Evolutionary conservation across 495 filamentous ascomycete species (phyloP), one percentile per base, ranked within the genome.

Genomic region (Eremomyces bilateralis): DNA sequence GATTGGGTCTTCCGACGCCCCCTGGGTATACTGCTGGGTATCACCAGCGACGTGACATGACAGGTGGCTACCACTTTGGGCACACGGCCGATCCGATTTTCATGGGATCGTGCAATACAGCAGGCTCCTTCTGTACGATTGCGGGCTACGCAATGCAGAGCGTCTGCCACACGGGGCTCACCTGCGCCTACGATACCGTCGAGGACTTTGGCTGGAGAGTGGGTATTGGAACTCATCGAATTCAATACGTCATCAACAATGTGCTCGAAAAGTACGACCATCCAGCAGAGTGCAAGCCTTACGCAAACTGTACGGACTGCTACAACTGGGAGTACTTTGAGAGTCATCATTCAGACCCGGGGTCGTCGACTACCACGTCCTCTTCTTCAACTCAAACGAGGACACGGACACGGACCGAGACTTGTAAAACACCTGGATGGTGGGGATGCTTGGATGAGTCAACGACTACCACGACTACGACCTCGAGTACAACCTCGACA

Each of bases 121-220:
- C 80, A 12, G 81, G 76, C 18, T 80, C 84, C 10, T 64, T 67
- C 4, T 97, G 88, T 50, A 83, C 82, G 13, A 73, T 88, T 45
- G 84, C 67, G n/a, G 88, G 88, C 4, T 97, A 95, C 51, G 82
- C 90, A 4, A 61, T 97, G 61, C 84, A 97, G 52, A 76, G 80
- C 13, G 65, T 73, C 21, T 97, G 88, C 43, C 88, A 97, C 42
- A 78, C 80, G 0, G 88, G 88, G 15, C 60, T 65, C 17, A 74
- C 83, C 49, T 95, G 90, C 50, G 63, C 73, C 4, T 97, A 91
- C 49, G 85, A 97, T 49, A 82, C 81, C 0, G 85, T 95, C 20
- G 69, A 57, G 17, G 82, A 93, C 47, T 73, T 83, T 46, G 78
- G 80, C 21, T 94, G 88, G 78, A 67, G 90, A 12, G 76, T 90